These are phyloP conservation scores for Colletotrichum filicis DNA, from an alignment of 2,329 filamentous ascomycete species.

Conservation along the genomic window DNA sequence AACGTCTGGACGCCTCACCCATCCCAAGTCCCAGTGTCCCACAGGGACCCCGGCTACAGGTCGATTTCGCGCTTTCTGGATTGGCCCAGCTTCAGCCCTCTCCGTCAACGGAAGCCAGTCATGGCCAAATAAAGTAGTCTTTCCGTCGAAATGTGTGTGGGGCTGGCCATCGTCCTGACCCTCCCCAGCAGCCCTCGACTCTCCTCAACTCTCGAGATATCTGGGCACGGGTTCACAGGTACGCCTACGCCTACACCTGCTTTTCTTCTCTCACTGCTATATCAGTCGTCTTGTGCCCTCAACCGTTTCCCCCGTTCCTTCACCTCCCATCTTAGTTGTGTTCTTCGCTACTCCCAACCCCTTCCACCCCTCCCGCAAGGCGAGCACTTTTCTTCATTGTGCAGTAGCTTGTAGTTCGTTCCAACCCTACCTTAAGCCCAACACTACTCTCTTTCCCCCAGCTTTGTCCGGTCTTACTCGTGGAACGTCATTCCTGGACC, in stretches of 20 bases:
- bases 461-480: background rate
- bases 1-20: constrained; percentile 9
- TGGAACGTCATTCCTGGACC: background rate
- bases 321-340: background rate
- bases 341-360: background rate
- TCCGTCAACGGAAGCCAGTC: constrained; percentile 24
- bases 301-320: background rate
- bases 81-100: constrained; percentile 26
- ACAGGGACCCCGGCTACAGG: background rate
- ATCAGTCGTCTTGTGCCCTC: constrained; percentile 9
- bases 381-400: background rate
- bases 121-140: constrained; percentile 8
- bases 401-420: constrained; percentile 10
- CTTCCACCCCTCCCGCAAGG: background rate
- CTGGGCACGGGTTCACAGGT: background rate
- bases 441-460: background rate
- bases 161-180: background rate
- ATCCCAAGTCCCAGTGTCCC: constrained; percentile 4
- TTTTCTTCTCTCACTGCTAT: background rate
- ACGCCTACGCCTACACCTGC: background rate
- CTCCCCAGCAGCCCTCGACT: background rate
- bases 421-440: background rate
- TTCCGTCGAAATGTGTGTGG: background rate
- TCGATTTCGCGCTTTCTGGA: constrained; percentile 1
- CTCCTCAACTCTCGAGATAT: background rate